Conservation (phyloP, 1,139 yeast species). For the Geotrichum candidum region DNA sequence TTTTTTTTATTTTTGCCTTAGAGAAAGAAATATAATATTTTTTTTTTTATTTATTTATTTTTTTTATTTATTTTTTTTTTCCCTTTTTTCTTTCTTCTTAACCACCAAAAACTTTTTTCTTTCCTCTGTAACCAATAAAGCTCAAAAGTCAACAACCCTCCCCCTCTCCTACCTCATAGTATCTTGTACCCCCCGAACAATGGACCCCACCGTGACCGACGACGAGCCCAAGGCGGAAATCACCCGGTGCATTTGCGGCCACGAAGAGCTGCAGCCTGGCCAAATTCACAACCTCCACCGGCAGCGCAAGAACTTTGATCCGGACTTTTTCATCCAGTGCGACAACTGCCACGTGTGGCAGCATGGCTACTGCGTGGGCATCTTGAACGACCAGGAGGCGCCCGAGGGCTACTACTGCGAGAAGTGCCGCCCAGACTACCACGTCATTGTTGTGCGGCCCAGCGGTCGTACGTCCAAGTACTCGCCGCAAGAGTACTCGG, state of each 20-base stretch:
- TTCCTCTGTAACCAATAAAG: not conserved
- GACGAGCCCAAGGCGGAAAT: conserved; percentile 56
- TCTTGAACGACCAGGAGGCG: conserved; percentile 61
- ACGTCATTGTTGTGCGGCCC: conserved; percentile 48
- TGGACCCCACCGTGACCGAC: conserved; percentile 16
- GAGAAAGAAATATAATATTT: not conserved
- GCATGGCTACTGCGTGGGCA: conserved; percentile 93
- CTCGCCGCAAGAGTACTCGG: conserved; percentile 35
- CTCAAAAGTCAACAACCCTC: conserved; percentile 1
- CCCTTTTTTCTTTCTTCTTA: not conserved
- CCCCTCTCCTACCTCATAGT: not conserved
- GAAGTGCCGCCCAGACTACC: conserved; percentile 76
- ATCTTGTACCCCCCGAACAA: not conserved
- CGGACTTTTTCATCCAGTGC: conserved; percentile 81
- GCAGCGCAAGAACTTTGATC: conserved; percentile 56
- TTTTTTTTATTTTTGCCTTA: not conserved
- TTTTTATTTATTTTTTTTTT: not conserved
- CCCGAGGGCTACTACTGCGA: conserved; percentile 96
- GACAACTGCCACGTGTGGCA: conserved; percentile 95
- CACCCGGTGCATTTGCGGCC: conserved; percentile 85
- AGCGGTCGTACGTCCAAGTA: conserved; percentile 43
- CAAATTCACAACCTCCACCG: conserved; percentile 33
- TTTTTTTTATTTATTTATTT: not conserved
- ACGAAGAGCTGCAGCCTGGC: conserved; percentile 53
- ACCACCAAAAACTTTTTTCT: not conserved